phyloP scores from a whole-genome alignment of 2,329 filamentous ascomycete species.

The Epichloe scottii region DNA sequence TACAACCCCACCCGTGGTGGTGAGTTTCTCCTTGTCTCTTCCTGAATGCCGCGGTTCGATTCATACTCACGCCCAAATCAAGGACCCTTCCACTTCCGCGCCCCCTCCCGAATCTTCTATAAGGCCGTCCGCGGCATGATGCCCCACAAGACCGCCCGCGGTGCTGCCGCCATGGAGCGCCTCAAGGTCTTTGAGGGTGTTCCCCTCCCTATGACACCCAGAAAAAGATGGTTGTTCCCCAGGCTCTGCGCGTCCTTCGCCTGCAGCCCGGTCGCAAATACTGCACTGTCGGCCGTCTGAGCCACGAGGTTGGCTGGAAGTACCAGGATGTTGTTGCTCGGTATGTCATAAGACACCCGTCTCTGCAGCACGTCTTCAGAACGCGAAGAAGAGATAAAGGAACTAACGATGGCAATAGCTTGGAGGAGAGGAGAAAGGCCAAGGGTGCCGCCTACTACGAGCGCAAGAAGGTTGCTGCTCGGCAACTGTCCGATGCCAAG shows the following conservation, averaged over 20 bases:
- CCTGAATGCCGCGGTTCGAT: slow-evolving; percentile 14
- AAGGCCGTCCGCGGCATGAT: slow-evolving; percentile 99
- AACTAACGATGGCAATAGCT: slow-evolving; percentile 39
- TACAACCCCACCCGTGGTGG: slow-evolving; percentile 99
- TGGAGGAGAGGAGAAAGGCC: slow-evolving; percentile 99
- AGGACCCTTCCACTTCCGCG: slow-evolving; percentile 99
- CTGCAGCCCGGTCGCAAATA: slow-evolving; percentile 99
- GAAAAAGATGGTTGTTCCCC: slow-evolving; percentile 99
- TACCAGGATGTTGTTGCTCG: slow-evolving; percentile 98
- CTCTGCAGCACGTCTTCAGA: not conserved
- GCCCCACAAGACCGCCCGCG: slow-evolving; percentile 98
- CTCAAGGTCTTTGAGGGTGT: slow-evolving; percentile 99
- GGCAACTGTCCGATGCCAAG: slow-evolving; percentile 85
- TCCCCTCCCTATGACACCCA: slow-evolving; percentile 98
- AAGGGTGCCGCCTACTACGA: slow-evolving; percentile 99
- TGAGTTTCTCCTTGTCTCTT: slow-evolving; percentile 34
- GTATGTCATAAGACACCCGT: slow-evolving; percentile 41
- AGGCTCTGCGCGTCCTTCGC: slow-evolving; percentile 90
- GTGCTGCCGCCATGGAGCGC: slow-evolving; percentile 90
- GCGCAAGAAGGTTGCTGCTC: slow-evolving; percentile 94
- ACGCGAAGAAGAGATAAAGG: not conserved
- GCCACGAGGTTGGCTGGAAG: slow-evolving; percentile 99
- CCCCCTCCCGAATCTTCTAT: slow-evolving; percentile 99
- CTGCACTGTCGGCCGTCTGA: slow-evolving; percentile 96
- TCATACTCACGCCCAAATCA: slow-evolving; percentile 14